A percentile compares a stretch with the other conserved stretches of the same genome.
Conservation (phyloP, 2,329 filamentous ascomycete genomes). For the Fusarium dlaminii region DNA sequence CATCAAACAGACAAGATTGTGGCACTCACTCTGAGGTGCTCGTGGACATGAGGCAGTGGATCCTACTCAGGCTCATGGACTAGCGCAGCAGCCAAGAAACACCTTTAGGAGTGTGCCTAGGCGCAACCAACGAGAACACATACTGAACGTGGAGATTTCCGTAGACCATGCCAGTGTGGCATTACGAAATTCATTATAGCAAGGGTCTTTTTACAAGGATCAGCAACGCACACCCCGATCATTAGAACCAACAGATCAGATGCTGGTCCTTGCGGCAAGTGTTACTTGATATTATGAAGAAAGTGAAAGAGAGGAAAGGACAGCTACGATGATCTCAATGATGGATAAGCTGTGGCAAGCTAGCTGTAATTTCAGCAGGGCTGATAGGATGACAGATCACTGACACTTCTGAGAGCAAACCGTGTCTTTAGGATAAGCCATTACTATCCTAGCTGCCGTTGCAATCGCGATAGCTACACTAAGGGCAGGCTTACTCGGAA, state of each 20-base stretch:
- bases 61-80: background rate
- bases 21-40: constrained; percentile 5
- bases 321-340: background rate
- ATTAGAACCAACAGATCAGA: constrained; percentile 11
- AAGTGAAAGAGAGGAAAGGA: background rate
- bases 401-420: background rate
- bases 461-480: background rate
- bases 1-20: constrained; percentile 11
- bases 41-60: background rate
- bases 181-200: constrained; percentile 24
- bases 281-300: background rate
- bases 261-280: background rate
- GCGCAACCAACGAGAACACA: constrained; percentile 7
- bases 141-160: background rate
- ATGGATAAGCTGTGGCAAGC: background rate
- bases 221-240: constrained; percentile 1
- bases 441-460: background rate
- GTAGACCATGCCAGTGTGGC: constrained; percentile 15
- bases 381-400: background rate
- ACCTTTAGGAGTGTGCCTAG: background rate
- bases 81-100: constrained; percentile 32
- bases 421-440: background rate
- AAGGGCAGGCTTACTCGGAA: background rate
- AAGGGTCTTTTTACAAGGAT: constrained; percentile 23
- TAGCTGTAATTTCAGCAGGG: background rate